A percentile compares a stretch with the other conserved stretches of the same genome.
Evolutionary conservation across 805 yeast genomes (phyloP).

Genomic region (Blastobotrys robertii): DNA sequence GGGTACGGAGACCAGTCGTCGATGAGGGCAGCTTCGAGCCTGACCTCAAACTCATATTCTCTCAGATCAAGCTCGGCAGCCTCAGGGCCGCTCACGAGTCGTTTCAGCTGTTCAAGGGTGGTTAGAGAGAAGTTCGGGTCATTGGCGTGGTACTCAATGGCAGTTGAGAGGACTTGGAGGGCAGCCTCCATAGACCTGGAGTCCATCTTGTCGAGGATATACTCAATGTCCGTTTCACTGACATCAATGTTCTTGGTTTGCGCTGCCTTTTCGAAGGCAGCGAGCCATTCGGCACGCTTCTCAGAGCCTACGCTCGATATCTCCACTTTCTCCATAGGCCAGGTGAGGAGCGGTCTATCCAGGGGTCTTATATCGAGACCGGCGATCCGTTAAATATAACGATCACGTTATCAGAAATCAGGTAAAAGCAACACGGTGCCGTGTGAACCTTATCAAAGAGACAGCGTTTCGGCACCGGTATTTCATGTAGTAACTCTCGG

Average conservation of each 20-base stretch:
- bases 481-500: no score
- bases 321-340: no score
- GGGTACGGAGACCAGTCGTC: slow-evolving; percentile 44
- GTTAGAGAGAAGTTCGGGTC: slow-evolving; percentile 37
- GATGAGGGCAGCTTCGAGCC: slow-evolving; percentile 33
- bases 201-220: slow-evolving; percentile 34
- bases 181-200: slow-evolving; percentile 30
- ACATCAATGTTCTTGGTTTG: slow-evolving; percentile 3
- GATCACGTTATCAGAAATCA: no score
- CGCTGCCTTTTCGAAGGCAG: no score
- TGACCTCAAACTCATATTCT: slow-evolving; percentile 21
- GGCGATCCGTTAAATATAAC: no score
- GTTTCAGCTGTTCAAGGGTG: slow-evolving; percentile 27
- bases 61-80: neutral
- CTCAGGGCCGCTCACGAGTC: slow-evolving; percentile 12
- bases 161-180: slow-evolving; percentile 28
- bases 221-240: slow-evolving; percentile 21
- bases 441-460: no score
- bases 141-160: slow-evolving; percentile 30
- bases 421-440: no score
- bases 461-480: no score
- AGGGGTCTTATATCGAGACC: no score
- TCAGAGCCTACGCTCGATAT: no score
- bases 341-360: no score
- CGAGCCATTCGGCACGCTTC: no score